Evolutionary conservation across 441 rosid genomes (phyloP), one percentile per base, ranked within the genome.

Genomic region (Gossypium aridum): DNA sequence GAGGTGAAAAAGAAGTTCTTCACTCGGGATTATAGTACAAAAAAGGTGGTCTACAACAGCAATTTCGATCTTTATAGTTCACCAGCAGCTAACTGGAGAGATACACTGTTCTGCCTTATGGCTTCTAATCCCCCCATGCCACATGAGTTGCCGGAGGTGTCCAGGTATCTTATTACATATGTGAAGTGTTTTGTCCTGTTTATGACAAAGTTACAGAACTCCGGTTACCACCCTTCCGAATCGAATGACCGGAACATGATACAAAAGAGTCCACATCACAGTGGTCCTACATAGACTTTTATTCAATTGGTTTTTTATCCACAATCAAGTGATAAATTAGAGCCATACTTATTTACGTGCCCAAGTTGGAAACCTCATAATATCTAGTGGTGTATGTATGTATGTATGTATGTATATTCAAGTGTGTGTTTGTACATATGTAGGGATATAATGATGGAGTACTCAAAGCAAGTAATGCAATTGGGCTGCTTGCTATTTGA

Each of bases 401-500:
- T 45, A 8, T 45, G 13, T 45, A 8, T 45, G 13, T 45, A 45
- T 45, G 14, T 12, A 10, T 10, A 2, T 10, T 9, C 51, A 10
- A 10, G 1, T 2, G 14, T 45, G 13, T 9, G 3, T 45, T 10
- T 45, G 14, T 45, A 10, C 9, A 2, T 43, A 7, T 55, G 7
- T 68, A 78, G 78, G 60, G 61, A 76, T 6, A 51, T 79, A 26
- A 1, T 67, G 39, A 2, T 75, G 62, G 78, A 82, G 34, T 86
- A 82, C 79, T 22, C 75, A 4, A 64, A 76, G 59, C 60, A 78
- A 54, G 78, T 81, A 16, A 72, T 0, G 74, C 61, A 47, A n/a
- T 20, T 86, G 39, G 90, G 84, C 1, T 5, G 2, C 16, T 8
- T 64, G 14, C 13, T 87, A 12, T 74, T 84, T 28, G 87, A 85